Evolutionary conservation across 73 alveolate genomes (phyloP), one percentile per base, ranked within the genome.

Genomic region (Paramecium primaurelia): DNA sequence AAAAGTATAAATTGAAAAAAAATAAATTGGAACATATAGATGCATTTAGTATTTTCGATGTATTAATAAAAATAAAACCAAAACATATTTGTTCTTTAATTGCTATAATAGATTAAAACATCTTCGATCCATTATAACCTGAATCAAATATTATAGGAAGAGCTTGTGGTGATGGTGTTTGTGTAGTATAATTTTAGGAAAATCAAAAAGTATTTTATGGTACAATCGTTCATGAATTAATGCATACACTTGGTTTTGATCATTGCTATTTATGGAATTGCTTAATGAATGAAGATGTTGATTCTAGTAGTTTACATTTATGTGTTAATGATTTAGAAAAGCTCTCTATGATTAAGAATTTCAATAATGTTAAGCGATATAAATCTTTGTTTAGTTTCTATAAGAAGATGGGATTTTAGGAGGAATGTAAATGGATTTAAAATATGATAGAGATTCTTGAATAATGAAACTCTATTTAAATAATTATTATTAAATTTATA

Each of bases 131-230:
- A 87, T 45, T 30, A 4, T 38, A 59, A 16, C 87, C 88, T n/a
- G 93, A 87, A 1, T 42, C 36, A 59, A 40, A 87, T 60, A 58
- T 87, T 28, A 22, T 87, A 59, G 93, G 93, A 25, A 59, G 93
- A 40, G 93, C 93, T 8, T 60, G 87, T 87, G 93, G 93, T n/a
- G 88, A 87, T 87, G 51, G 93, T 40, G 71, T 87, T 11, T 87
- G 93, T 34, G 86, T 87, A 2, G 88, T 87, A 20, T 87, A 73
- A 64, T 87, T 59, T 64, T 40, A 59, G 22, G 14, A 58, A 7
- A 4, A 59, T 22, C 22, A 20, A 20, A 20, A 60, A 44, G 77
- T 22, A 42, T 25, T 87, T 59, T 44, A 49, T 87, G 71, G 87
- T 22, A 87, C 93, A 14, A 87, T 59, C 20, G 54, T 87, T 4